Evolutionary conservation across 805 yeast genomes (phyloP), one percentile per base, ranked within the genome.

Genomic region (Huiozyma sinensis): DNA sequence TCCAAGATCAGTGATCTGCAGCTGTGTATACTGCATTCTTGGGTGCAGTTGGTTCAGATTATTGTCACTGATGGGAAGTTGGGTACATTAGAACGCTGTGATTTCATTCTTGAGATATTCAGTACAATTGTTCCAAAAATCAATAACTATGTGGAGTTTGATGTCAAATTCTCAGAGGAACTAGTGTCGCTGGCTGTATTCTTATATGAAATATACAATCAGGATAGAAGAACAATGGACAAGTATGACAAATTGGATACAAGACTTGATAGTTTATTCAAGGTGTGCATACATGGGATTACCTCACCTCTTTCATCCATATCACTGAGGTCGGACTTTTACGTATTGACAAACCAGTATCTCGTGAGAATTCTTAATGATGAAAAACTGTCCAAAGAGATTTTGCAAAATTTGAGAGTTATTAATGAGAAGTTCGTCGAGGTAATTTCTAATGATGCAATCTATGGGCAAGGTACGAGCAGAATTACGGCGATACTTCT

Each of bases 11-110:
- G 71, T 47, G 59, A 69, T 1, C 66, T 69, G 7, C 92, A 83
- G 48, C 64, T 82, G 39, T 64, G 72, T 10, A 76, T 81, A 45
- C 64, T 90, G 29, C 86, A 81, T 55, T 75, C 94, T 0, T 90
- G 97, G 97, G 79, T 81, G 24, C 81, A 80, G 51, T 61, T 89
- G 41, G 79, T 86, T 27, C 86, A 87, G 48, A 77, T 87, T 4
- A 63, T 86, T 38, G 77, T 85, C 5, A 69, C 77, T 5, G 88
- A 81, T 59, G 79, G 77, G 7, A 66, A 66, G n/a, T 61, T 78
- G 44, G 61, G 67, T 6, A 55, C 70, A 0, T 54, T 63, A 7
- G 61, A 64, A n/a, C 68, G 81, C 40, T 68, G 77, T 0, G 72
- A 76, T 34, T 82, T 90, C 54, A 77, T 87, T 43, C 63, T 86